Base-by-base conservation (phyloP, 176 grass and related monocot genomes). In the Musa acuminata region DNA sequence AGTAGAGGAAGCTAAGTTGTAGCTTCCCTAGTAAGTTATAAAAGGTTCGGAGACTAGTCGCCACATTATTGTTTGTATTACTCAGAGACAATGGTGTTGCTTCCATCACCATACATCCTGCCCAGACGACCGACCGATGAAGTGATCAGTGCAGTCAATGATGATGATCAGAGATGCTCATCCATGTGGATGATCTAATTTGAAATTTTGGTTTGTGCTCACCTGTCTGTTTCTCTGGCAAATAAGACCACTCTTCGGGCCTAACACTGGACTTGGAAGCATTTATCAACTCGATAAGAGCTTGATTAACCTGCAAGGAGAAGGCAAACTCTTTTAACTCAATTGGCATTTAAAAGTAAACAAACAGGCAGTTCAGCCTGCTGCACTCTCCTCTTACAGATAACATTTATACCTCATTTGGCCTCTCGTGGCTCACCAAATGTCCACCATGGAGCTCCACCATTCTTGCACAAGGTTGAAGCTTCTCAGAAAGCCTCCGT, bases 361-460 rank as follows among this genome's bases (percentile, higher is more conserved):
- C 29, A 35, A 35, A 35, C 29, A 35, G 29, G 29, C 29, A 1
- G 25, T 25, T 25, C 25, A 25, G 25, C 25, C 25, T 35, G 29
- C 29, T 35, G 29, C 29, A 35, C 29, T 35, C 29, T 35, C 29
- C 29, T 35, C 29, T 35, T 35, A 35, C 29, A 35, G 29, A 35
- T 35, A 4, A 35, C 29, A 48, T 59, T n/a, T n/a, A 76, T 81
- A 94, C 91, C 85, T 90, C 87, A 74, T 72, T 72, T 49, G 81
- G 62, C 78, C 83, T 90, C 84, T 95, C 87, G 82, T 95, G 87
- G 62, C 81, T 80, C 50, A 95, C 85, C 52, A 95, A 63, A 85
- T 95, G 91, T 26, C 80, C 83, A 11, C 91, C 91, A 57, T 88
- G 85, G 78, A 94, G 85, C 78, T 94, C 91, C 9, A 94, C 72